A percentile compares a stretch with the other conserved stretches of the same genome.
Conservation (phyloP, 192 early-diverging fungal genomes). For the Coemansia sp. region DNA sequence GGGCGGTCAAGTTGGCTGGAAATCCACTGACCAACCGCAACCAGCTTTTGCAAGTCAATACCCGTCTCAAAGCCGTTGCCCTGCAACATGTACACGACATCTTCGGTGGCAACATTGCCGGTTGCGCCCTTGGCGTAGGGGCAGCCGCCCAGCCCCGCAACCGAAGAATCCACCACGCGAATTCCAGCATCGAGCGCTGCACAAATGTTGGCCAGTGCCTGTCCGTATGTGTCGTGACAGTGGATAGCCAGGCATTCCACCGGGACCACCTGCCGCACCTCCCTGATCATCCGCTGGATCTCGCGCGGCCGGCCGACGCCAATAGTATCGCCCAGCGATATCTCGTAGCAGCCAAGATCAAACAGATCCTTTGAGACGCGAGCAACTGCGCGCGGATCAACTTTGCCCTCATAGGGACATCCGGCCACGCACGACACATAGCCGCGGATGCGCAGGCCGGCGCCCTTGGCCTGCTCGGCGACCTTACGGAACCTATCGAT, state of each 20-base stretch:
- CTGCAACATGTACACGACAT: constrained; percentile 89
- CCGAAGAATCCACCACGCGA: constrained; percentile 88
- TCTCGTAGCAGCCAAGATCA: constrained; percentile 95
- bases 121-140: constrained; percentile 94
- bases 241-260: constrained; percentile 79
- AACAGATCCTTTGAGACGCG: constrained; percentile 63
- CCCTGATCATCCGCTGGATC: constrained; percentile 65
- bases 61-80: constrained; percentile 79
- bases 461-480: constrained; percentile 54
- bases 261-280: constrained; percentile 63
- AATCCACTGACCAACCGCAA: constrained; percentile 82
- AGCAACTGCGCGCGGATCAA: constrained; percentile 66
- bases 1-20: constrained; percentile 66
- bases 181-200: constrained; percentile 77
- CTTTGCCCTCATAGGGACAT: constrained; percentile 86
- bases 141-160: constrained; percentile 92
- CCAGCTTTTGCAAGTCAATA: constrained; percentile 66
- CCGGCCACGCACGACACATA: constrained; percentile 89
- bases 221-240: constrained; percentile 97
- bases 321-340: constrained; percentile 94
- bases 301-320: constrained; percentile 75
- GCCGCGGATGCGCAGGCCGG: constrained; percentile 64
- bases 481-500: constrained; percentile 66
- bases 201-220: constrained; percentile 88
- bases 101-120: constrained; percentile 96